phyloP scores from a whole-genome alignment of 2,329 filamentous ascomycete genomes.

The Claviceps digitariae region DNA sequence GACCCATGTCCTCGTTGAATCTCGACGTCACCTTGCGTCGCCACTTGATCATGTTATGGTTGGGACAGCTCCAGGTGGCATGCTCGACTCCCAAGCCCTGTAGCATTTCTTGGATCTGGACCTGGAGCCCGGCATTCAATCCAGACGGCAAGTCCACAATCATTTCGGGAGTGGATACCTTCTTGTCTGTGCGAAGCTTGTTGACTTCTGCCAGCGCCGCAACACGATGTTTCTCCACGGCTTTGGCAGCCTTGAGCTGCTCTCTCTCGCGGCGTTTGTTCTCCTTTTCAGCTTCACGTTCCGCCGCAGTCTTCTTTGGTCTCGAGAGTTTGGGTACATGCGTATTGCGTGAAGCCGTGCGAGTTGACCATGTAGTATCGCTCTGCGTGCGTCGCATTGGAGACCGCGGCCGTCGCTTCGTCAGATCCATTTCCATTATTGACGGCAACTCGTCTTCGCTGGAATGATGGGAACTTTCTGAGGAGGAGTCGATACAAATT shows the following conservation, averaged over 20 bases:
- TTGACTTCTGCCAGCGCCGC: constrained; percentile 61
- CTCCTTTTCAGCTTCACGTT: constrained; percentile 32
- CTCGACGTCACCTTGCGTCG: constrained; percentile 50
- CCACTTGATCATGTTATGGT: constrained; percentile 50
- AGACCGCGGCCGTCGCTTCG: constrained; percentile 9
- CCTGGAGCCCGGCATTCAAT: constrained; percentile 32
- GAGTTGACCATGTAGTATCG: constrained; percentile 12
- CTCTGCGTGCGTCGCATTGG: constrained; percentile 19
- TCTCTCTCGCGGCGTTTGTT: constrained; percentile 43
- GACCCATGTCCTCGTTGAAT: constrained; percentile 45
- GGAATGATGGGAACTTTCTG: constrained; percentile 17
- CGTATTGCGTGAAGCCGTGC: constrained; percentile 22
- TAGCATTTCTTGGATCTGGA: constrained; percentile 37
- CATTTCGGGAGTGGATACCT: constrained; percentile 62
- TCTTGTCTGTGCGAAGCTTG: constrained; percentile 59
- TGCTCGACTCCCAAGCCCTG: constrained; percentile 34
- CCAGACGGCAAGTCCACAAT: constrained; percentile 53
- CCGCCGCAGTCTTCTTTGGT: constrained; percentile 17
- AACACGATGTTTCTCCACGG: constrained; percentile 47
- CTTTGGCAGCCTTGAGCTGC: constrained; percentile 46
- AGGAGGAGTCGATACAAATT: constrained; percentile 23
- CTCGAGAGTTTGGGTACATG: constrained; percentile 30
- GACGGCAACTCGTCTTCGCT: constrained; percentile 40
- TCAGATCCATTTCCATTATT: constrained; percentile 26
- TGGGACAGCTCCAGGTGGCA: constrained; percentile 28